Conservation (phyloP, 1,284 basidiomycete genomes). For the Marasmius tenuissimus region DNA sequence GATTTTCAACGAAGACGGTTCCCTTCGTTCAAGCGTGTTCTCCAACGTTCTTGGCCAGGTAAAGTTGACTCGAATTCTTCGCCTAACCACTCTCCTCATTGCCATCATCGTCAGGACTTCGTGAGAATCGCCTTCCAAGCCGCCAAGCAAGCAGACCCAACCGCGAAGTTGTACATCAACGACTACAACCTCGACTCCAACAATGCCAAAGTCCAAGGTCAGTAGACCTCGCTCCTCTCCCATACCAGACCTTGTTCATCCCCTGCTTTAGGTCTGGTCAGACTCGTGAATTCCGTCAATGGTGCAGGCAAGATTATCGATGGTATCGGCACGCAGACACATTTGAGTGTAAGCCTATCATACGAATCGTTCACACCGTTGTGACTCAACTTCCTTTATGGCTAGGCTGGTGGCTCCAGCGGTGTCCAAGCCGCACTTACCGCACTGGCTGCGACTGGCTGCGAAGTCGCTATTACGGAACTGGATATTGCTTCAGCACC, state of each 20-base stretch:
- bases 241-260: neutral
- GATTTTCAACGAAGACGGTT: conserved; percentile 44
- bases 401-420: conserved; percentile 37
- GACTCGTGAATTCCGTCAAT: conserved; percentile 13
- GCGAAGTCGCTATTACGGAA: conserved; percentile 51
- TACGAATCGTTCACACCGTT: neutral
- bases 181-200: conserved; percentile 42
- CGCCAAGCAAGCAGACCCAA: conserved; percentile 35
- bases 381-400: conserved; percentile 12
- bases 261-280: conserved; percentile 2
- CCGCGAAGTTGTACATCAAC: conserved; percentile 43
- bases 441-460: conserved; percentile 38
- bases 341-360: conserved; percentile 28
- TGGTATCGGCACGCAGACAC: conserved; percentile 42
- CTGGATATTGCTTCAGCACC: conserved; percentile 35
- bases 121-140: conserved; percentile 41
- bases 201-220: conserved; percentile 34
- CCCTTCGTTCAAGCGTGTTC: conserved; percentile 40
- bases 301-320: conserved; percentile 36
- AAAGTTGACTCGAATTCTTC: neutral
- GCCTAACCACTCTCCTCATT: neutral
- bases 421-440: conserved; percentile 36
- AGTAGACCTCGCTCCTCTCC: neutral
- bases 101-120: conserved; percentile 27
- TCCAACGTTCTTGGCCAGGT: conserved; percentile 40